Conservation (phyloP, 768 basidiomycete species). For the Suillus sp. region DNA sequence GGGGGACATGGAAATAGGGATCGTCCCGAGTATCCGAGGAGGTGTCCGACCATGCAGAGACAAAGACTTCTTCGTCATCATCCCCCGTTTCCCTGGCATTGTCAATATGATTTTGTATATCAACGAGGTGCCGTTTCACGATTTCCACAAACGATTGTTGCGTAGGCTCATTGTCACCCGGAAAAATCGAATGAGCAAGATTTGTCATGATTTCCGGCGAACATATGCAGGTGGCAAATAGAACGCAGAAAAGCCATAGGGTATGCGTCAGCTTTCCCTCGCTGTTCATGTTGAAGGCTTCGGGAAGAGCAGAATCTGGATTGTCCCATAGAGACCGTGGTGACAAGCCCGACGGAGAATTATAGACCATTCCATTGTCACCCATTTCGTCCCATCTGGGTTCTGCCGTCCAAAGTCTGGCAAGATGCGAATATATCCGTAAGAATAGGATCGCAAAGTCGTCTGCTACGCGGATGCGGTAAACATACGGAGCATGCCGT, state of each 20-base stretch:
- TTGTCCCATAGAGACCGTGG: no score
- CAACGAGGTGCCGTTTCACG: constrained; percentile 13
- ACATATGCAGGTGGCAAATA: constrained; percentile 25
- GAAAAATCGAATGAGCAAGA: constrained; percentile 13
- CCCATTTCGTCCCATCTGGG: constrained; percentile 4
- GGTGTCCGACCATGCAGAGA: background rate
- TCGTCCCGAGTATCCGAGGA: constrained; percentile 8
- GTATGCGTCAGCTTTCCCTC: constrained; percentile 54
- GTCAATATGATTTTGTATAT: constrained; percentile 18
- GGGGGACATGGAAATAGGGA: background rate
- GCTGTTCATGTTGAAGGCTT: constrained; percentile 42
- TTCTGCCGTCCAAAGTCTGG: constrained; percentile 1
- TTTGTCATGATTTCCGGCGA: constrained; percentile 1
- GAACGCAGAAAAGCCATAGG: constrained; percentile 49
- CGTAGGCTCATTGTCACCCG: constrained; percentile 1
- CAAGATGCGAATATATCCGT: background rate
- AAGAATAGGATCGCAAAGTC: constrained; percentile 1
- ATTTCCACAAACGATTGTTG: constrained; percentile 1
- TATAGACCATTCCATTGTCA: constrained; percentile 2
- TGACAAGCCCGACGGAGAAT: background rate
- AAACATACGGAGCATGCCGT: background rate
- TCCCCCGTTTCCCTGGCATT: constrained; percentile 25
- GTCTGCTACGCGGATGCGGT: background rate
- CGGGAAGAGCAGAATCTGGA: background rate
- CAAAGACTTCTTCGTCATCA: constrained; percentile 8